These are phyloP conservation scores for Microcyclosporella mali DNA, from an alignment of 2,329 filamentous ascomycete species.

Conservation along the genomic window DNA sequence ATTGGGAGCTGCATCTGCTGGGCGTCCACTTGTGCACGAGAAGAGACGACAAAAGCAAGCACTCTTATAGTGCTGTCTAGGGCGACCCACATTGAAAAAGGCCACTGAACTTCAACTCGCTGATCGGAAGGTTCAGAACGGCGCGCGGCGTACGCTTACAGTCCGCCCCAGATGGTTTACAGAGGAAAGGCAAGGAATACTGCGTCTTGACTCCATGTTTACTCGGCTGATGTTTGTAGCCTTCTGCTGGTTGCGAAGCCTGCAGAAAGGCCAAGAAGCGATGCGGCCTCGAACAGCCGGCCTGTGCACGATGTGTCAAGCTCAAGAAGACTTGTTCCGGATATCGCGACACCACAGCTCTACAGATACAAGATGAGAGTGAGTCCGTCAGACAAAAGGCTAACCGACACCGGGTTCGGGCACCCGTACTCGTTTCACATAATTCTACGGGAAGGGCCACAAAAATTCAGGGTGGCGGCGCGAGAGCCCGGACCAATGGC, in stretches of 20 bases:
- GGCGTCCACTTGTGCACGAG: no score
- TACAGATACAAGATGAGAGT: slow-evolving; percentile 32
- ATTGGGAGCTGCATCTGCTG: no score
- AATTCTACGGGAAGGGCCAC: slow-evolving; percentile 1
- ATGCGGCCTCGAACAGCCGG: slow-evolving; percentile 28
- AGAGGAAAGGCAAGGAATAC: slow-evolving; percentile 21
- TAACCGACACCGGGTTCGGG: slow-evolving; percentile 19
- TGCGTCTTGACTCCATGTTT: background rate
- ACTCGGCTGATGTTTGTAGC: slow-evolving; percentile 7
- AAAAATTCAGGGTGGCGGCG: slow-evolving; percentile 6
- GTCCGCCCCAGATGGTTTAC: slow-evolving; percentile 22
- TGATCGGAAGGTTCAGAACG: no score
- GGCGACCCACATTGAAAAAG: no score
- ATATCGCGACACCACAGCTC: slow-evolving; percentile 28
- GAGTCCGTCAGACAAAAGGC: slow-evolving; percentile 24
- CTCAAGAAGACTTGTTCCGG: slow-evolving; percentile 28
- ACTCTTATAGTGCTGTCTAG: no score
- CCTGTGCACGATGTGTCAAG: slow-evolving; percentile 29
- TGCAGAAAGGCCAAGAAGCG: slow-evolving; percentile 32
- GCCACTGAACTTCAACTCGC: no score
- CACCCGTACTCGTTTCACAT: slow-evolving; percentile 14
- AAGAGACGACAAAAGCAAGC: no score
- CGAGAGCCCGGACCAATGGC: slow-evolving; percentile 1
- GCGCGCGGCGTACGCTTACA: background rate
- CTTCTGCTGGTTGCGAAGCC: slow-evolving; percentile 29